Evolutionary conservation across 345 rosid genomes (phyloP), one percentile per base, ranked within the genome.

Genomic region (Euphorbia lathyris): DNA sequence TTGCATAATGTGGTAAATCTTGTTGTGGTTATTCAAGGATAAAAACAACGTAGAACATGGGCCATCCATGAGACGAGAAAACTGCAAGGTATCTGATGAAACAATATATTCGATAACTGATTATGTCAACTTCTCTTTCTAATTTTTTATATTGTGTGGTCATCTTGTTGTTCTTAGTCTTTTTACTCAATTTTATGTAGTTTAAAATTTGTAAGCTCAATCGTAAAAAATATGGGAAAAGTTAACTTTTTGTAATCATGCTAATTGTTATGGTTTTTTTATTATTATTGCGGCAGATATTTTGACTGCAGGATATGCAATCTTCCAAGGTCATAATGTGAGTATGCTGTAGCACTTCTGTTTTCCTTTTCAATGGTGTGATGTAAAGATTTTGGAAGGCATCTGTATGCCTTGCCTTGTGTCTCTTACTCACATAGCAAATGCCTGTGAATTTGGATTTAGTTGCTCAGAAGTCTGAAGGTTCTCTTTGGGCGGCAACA

Each of bases 251-350:
- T 17, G 14, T 17, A 66, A 48, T 38, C 29, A 34, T 13, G 36
- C 56, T 63, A 43, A 64, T 42, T 58, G 58, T 73, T 38, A 9
- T 65, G n/a, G 7, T 56, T 58, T 17, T 45, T 58, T 77, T 70
- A 58, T 73, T 70, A 58, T 73, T 84, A 63, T 71, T 65, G 58
- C 60, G 80, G 79, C 96, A 96, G 99, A 90, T 86, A 76, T 86
- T 74, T 76, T 96, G 85, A 84, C 98, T 25, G 97, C 92, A 53
- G 98, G 96, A 25, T 87, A 89, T 79, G 87, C 92, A 65, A 81
- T 87, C 79, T 88, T 88, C 85, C 96, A 83, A 79, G 79, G 67
- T 83, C 89, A 86, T 50, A 84, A 78, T 78, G 99, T 96, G 72
- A 96, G 99, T 78, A 60, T 55, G 32, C 51, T 40, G 65, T 29